Base-by-base conservation (phyloP, 495 filamentous ascomycete genomes). In the Xylaria grammica region DNA sequence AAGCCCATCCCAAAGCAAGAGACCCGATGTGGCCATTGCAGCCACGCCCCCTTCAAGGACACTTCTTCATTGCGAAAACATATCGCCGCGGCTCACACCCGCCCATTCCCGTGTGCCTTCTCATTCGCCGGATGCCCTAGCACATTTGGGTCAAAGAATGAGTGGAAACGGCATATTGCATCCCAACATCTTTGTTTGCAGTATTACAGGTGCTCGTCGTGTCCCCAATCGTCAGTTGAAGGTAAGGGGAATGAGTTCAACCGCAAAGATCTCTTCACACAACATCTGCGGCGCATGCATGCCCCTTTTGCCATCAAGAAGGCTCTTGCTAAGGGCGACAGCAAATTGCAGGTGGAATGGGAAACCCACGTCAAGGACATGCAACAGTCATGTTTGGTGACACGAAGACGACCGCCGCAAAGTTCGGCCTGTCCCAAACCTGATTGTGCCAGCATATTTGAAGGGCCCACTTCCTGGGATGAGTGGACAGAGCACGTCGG, bases 251-350 rank as follows among this genome's bases (percentile, higher is more conserved):
- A 85, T 61, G 83, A 85, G 69, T 86, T 86, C 65, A 97, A 97
- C 78, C 90, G 94, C 65, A 98, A 97, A 75, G 94, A 98, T 71
- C 87, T 98, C 44, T 98, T 97, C 77, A 94, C 90, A 0, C 93
- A 97, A 68, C 94, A 98, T 69, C 81, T 96, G 10, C 89, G 93
- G n/a, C 90, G 94, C 49, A 97, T 97, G 94, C 94, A 98, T 69
- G 81, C 82, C 0, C 89, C 80, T 5, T 80, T 79, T 60, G 72
- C 75, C 1, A 79, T 84, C 64, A 78, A 82, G 63, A 82, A 81
- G 65, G 73, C 81, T 44, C 72, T 78, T 7, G 77, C 80, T 19
- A 81, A 84, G 59, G 78, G 73, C 5, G 78, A 87, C 52, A 81
- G 82, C 61, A 85, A 84, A 52, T 61, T 85, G 26, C 79, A 84